Percentiles rank a stretch among this genome's conserved stretches.
These are phyloP conservation scores for Russula griseocarnosa DNA, from an alignment of 768 basidiomycete genomes.

Conservation along the genomic window DNA sequence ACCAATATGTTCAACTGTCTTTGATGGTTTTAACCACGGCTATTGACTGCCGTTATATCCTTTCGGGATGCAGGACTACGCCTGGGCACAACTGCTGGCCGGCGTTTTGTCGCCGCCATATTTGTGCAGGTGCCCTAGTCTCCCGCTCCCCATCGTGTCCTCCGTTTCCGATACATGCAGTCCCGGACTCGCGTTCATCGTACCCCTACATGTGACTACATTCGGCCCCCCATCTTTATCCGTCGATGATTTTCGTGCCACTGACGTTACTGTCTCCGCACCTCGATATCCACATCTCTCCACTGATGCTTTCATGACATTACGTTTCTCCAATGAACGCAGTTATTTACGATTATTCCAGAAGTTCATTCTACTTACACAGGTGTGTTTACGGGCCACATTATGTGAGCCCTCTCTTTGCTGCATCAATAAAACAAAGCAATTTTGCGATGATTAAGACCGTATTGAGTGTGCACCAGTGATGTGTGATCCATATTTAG, in stretches of 20 bases:
- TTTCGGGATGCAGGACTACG: neutral
- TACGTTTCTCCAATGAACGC: slow-evolving; percentile 5
- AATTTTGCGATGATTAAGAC: neutral
- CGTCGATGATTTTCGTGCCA: neutral
- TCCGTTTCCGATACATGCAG: slow-evolving; percentile 7
- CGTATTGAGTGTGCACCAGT: neutral
- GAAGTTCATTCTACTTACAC: slow-evolving; percentile 12
- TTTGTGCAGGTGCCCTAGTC: neutral
- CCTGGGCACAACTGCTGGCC: neutral
- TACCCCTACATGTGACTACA: slow-evolving; percentile 10
- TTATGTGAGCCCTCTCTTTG: neutral
- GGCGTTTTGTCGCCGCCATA: neutral
- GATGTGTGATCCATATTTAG: neutral
- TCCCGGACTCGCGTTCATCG: neutral
- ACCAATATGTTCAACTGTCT: slow-evolving; percentile 13
- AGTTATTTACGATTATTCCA: slow-evolving; percentile 1
- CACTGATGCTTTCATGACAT: slow-evolving; percentile 16
- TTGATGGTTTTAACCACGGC: slow-evolving; percentile 24
- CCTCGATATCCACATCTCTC: neutral
- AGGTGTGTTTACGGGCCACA: slow-evolving; percentile 14
- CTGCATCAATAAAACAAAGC: slow-evolving; percentile 1
- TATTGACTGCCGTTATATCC: slow-evolving; percentile 16
- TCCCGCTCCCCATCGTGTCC: neutral
- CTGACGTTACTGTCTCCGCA: neutral
- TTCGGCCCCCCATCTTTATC: slow-evolving; percentile 4